Conservation (phyloP, 257 asterid genomes). For the Fraxinus excelsior region DNA sequence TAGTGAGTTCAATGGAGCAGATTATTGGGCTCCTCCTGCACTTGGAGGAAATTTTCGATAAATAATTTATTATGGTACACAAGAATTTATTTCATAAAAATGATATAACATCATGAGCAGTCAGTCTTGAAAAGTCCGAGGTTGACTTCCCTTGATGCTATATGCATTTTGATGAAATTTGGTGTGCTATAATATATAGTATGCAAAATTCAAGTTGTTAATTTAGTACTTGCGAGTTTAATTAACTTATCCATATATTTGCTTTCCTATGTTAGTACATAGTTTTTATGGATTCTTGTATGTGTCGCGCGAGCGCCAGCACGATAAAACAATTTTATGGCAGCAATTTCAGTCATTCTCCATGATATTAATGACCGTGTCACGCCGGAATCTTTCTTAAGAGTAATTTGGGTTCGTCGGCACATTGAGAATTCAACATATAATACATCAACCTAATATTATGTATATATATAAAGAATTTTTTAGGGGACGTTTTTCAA, state of each 20-base stretch:
- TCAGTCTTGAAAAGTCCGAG: slow-evolving; percentile 58
- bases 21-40: slow-evolving; percentile 75
- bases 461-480: too few species aligned
- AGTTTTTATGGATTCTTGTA: slow-evolving; percentile 14
- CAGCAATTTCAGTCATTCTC: not conserved
- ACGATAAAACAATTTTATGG: not conserved
- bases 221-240: not conserved
- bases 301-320: slow-evolving; percentile 6
- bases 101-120: slow-evolving; percentile 78
- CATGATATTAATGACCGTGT: not conserved
- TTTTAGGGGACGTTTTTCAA: too few species aligned
- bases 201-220: not conserved
- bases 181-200: not conserved
- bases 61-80: slow-evolving; percentile 21
- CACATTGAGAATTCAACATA: too few species aligned
- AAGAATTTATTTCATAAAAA: slow-evolving; percentile 15
- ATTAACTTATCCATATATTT: not conserved
- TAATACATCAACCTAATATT: too few species aligned
- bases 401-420: too few species aligned
- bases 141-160: slow-evolving; percentile 89
- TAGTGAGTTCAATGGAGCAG: slow-evolving; percentile 65
- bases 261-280: slow-evolving; percentile 12
- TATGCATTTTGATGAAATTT: slow-evolving; percentile 43
- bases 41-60: slow-evolving; percentile 52
- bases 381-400: too few species aligned